These are phyloP conservation scores for Kuraishia floccosa DNA, from an alignment of 805 yeast genomes.

Conservation along the genomic window DNA sequence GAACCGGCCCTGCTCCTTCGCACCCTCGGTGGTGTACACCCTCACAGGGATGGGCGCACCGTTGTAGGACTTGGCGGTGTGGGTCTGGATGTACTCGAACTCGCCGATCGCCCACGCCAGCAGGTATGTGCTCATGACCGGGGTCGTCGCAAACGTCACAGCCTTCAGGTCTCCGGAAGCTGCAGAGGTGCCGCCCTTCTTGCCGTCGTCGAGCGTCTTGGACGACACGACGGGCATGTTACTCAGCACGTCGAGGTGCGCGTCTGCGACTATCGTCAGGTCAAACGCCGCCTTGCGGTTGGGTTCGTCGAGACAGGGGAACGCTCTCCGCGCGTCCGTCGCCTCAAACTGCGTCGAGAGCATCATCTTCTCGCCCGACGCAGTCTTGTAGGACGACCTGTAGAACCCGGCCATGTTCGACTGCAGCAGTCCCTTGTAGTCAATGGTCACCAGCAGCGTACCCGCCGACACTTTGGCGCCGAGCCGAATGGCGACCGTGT, in stretches of 20 bases:
- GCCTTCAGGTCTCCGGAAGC: conserved; percentile 6
- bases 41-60: conserved; percentile 34
- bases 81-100: conserved; percentile 38
- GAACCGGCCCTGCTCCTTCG: conserved; percentile 30
- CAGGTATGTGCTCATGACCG: conserved; percentile 43
- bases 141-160: conserved; percentile 32
- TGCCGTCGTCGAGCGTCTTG: conserved; percentile 11
- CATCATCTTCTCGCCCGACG: conserved; percentile 24
- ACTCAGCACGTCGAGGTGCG: conserved; percentile 26
- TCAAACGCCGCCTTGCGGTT: conserved; percentile 42
- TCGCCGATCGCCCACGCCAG: conserved; percentile 51
- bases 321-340: conserved; percentile 46
- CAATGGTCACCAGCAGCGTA: conserved; percentile 12
- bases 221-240: conserved; percentile 29
- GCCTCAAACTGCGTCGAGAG: conserved; percentile 48
- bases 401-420: conserved; percentile 49
- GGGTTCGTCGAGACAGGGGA: conserved; percentile 51
- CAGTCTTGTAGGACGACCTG: conserved; percentile 29
- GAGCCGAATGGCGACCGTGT: conserved; percentile 53
- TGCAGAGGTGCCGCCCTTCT: conserved; percentile 4
- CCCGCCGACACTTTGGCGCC: conserved; percentile 22
- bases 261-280: conserved; percentile 24
- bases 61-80: conserved; percentile 26
- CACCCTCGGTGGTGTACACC: conserved; percentile 41
- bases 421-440: conserved; percentile 32